A percentile compares a stretch with the other conserved stretches of the same genome.
These are phyloP conservation scores for Lachancea sp. DNA, from an alignment of 805 yeast species.

Conservation along the genomic window DNA sequence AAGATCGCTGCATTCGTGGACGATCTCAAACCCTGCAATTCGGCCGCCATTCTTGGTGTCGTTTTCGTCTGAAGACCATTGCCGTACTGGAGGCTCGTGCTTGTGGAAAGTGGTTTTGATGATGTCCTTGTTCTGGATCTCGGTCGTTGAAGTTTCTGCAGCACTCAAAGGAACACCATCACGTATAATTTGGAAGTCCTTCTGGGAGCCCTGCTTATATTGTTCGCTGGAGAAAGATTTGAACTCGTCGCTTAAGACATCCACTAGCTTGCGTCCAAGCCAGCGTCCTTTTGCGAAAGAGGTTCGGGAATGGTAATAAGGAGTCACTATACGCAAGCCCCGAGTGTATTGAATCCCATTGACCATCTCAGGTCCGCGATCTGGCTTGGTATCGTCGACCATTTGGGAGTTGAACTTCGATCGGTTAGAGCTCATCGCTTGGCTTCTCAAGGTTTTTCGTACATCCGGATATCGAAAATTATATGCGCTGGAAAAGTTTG, in stretches of 20 bases:
- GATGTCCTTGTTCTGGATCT: conserved; percentile 25
- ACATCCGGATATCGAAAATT: too few relatives aligned
- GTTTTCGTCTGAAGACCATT: conserved; percentile 23
- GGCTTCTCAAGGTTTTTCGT: too few relatives aligned
- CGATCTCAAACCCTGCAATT: conserved; percentile 48
- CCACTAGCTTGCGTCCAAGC: conserved; percentile 34
- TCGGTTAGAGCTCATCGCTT: conserved; percentile 1
- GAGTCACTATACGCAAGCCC: conserved; percentile 38
- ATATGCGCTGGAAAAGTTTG: too few relatives aligned
- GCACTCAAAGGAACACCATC: conserved; percentile 14
- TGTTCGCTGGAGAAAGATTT: conserved; percentile 20
- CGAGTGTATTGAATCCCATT: conserved; percentile 19
- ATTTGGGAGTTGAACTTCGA: neutral
- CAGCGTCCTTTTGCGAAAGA: conserved; percentile 42
- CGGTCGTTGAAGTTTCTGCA: conserved; percentile 11
- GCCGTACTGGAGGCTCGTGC: conserved; percentile 81
- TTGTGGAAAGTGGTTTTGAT: conserved; percentile 45
- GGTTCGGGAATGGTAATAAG: conserved; percentile 35
- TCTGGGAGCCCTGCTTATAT: conserved; percentile 17
- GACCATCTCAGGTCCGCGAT: conserved; percentile 9
- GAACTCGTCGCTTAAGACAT: conserved; percentile 38
- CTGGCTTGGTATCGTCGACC: neutral
- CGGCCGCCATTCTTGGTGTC: conserved; percentile 8
- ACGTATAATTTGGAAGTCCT: conserved; percentile 18
- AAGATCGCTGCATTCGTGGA: conserved; percentile 65